Evolutionary conservation across 140 eudicot genomes (phyloP).

Genomic region (Ambrosia hybrid): DNA sequence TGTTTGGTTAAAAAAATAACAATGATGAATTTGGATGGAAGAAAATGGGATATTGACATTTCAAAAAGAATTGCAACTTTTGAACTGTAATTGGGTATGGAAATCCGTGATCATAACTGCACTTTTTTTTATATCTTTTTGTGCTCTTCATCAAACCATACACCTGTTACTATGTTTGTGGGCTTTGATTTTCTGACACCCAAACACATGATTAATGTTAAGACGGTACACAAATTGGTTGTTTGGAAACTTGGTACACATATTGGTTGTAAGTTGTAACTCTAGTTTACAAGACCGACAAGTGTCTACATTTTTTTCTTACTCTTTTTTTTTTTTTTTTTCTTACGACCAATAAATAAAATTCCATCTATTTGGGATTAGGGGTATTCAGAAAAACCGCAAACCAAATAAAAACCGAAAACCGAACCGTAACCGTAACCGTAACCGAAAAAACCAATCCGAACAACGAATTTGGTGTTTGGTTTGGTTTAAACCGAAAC

Average conservation of each 20-base stretch:
- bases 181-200: conserved; percentile 2
- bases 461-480: too few relatives aligned
- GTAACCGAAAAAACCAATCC: too few relatives aligned
- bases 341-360: too few relatives aligned
- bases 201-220: neutral
- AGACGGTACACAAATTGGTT: neutral
- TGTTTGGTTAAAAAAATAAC: too few relatives aligned
- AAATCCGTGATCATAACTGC: conserved; percentile 54
- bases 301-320: too few relatives aligned
- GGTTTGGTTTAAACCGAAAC: too few relatives aligned
- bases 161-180: conserved; percentile 5
- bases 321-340: too few relatives aligned
- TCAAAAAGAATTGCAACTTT: conserved; percentile 44
- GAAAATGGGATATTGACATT: conserved; percentile 29
- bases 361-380: too few relatives aligned
- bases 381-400: too few relatives aligned
- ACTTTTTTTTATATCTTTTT: conserved; percentile 30
- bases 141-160: conserved; percentile 34
- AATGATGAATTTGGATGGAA: neutral
- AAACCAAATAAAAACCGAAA: too few relatives aligned
- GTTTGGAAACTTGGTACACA: neutral
- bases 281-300: neutral
- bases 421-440: too few relatives aligned
- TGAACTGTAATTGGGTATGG: conserved; percentile 53
- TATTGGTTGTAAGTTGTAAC: neutral